Base-by-base conservation (phyloP, 805 yeast species). In the Monosporozyma yasuniensis region DNA sequence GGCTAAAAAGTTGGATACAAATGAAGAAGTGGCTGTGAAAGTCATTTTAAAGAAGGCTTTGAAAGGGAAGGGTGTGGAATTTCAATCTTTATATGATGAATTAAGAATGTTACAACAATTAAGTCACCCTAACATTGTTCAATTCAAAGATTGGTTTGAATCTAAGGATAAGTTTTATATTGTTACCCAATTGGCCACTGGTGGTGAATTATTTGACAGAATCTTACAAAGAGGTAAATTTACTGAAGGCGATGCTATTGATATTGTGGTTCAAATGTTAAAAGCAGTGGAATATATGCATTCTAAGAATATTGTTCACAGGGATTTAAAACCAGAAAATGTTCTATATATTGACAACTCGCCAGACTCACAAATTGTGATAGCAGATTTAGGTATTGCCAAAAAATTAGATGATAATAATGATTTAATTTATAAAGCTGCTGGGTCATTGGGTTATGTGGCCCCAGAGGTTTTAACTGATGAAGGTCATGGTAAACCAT, bases 371-470 rank as follows among this genome's bases (percentile, higher is more conserved):
- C 81, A 79, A 49, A 74, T 91, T 34, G 96, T 90, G 10, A 72
- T 91, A 55, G 96, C 97, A 0, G 99, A 91, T 69, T 91, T 91
- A 67, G 99, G 99, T 46, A 93, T 91, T 54, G 96, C 98, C 32
- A 87, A 87, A 65, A 76, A 79, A 58, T 70, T 91, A 55, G 72
- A 74, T 51, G 66, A 73, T 11, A 75, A 79, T 3, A 77, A 80
- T 56, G 87, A 84, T 50, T 70, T 78, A 52, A 72, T 87, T 52
- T 80, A 75, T 30, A 72, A 83, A 21, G 82, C 86, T 41, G 96
- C 96, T 0, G 98, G 98, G 1, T 86, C 96, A 1, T 82, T 87
- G 67, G 98, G 99, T 1, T 91, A 91, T 65, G 96, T 96, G 32
- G 98, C 98, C 0, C 99, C 99, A 0, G 99, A 91, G 63, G 89